These are phyloP conservation scores for Psidium guajava DNA, from an alignment of 345 rosid species.

Conservation along the genomic window DNA sequence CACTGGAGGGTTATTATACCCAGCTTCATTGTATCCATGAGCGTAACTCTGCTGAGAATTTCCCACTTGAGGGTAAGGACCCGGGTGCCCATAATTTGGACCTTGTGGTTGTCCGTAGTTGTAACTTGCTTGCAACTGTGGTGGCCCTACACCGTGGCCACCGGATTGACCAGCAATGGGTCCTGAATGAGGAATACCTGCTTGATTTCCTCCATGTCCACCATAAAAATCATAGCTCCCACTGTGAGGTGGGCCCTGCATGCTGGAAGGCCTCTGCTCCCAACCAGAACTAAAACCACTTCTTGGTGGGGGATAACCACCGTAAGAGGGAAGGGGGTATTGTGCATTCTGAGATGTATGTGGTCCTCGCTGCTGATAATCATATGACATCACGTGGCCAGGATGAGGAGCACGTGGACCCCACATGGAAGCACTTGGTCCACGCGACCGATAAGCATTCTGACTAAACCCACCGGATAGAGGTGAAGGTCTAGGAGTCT, in stretches of 20 bases:
- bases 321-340: slow-evolving; percentile 47
- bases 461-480: slow-evolving; percentile 50
- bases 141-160: slow-evolving; percentile 12
- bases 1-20: slow-evolving; percentile 34
- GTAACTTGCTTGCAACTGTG: slow-evolving; percentile 44
- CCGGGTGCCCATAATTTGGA: slow-evolving; percentile 55
- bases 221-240: slow-evolving; percentile 74
- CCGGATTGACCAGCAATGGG: slow-evolving; percentile 27
- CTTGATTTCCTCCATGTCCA: slow-evolving; percentile 48
- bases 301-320: slow-evolving; percentile 65
- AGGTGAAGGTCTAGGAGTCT: slow-evolving; percentile 54
- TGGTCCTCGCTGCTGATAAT: slow-evolving; percentile 39
- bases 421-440: slow-evolving; percentile 62
- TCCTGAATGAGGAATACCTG: slow-evolving; percentile 25
- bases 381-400: neutral
- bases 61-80: slow-evolving; percentile 43
- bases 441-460: slow-evolving; percentile 55
- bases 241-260: slow-evolving; percentile 21
- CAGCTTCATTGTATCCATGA: slow-evolving; percentile 53
- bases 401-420: slow-evolving; percentile 56
- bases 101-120: slow-evolving; percentile 64
- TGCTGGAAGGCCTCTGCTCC: slow-evolving; percentile 50
- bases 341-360: slow-evolving; percentile 58
- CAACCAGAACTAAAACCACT: slow-evolving; percentile 54
- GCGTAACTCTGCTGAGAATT: slow-evolving; percentile 52